Conservation (phyloP, 495 filamentous ascomycete genomes). For the Aspergillus bertholletiae region DNA sequence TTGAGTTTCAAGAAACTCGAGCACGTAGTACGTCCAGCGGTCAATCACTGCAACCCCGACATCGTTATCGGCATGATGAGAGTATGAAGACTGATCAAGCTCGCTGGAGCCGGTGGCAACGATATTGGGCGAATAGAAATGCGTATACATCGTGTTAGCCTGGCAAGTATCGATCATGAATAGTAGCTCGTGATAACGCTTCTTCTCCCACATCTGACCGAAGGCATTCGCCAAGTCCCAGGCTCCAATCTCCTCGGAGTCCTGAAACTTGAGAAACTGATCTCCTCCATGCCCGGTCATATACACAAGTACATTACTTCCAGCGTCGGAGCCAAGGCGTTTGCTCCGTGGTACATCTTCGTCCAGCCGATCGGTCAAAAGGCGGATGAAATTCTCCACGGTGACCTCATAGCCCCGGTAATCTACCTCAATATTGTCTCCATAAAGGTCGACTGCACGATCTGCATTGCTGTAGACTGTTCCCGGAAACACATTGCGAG, state of each 20-base stretch:
- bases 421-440: conserved; percentile 98
- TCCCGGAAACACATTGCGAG: conserved; percentile 93
- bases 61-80: conserved; percentile 96
- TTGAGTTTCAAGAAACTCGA: conserved; percentile 92
- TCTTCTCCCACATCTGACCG: conserved; percentile 99
- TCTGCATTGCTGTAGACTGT: conserved; percentile 98
- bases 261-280: conserved; percentile 97
- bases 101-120: conserved; percentile 92
- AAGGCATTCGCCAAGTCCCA: conserved; percentile 97
- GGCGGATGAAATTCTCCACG: conserved; percentile 95
- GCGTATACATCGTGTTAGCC: conserved; percentile 97
- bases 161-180: conserved; percentile 99
- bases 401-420: conserved; percentile 98
- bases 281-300: conserved; percentile 99
- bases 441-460: conserved; percentile 92
- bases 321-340: conserved; percentile 83
- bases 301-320: conserved; percentile 95
- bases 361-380: conserved; percentile 88
- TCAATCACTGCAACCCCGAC: conserved; percentile 98
- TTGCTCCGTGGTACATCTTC: conserved; percentile 94
- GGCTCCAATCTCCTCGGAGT: conserved; percentile 93
- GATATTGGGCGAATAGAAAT: conserved; percentile 96
- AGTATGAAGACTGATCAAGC: conserved; percentile 91
- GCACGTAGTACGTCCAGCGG: conserved; percentile 96
- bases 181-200: conserved; percentile 87